These are phyloP conservation scores for Zygoascus biomembranicola DNA, from an alignment of 805 yeast species.

Conservation along the genomic window DNA sequence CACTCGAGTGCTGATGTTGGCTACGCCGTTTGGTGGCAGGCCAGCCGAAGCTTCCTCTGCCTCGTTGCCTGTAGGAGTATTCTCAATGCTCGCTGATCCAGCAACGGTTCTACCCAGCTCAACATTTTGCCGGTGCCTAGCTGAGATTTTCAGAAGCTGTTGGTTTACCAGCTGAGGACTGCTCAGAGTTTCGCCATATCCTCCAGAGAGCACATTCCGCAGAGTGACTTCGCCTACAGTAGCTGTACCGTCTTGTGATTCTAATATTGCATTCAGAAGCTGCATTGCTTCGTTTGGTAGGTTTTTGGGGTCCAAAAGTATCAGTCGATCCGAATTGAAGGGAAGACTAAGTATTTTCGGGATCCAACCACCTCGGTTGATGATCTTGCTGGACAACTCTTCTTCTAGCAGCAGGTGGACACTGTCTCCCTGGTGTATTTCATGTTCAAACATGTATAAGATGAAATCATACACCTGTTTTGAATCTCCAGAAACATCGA, in stretches of 20 bases:
- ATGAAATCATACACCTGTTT: neutral
- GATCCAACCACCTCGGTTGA: neutral
- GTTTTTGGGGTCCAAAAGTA: neutral
- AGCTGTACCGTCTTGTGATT: neutral
- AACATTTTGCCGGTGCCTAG: neutral
- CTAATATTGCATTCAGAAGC: neutral
- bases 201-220: neutral
- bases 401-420: neutral
- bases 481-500: neutral
- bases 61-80: neutral
- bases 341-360: neutral
- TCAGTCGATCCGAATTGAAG: neutral
- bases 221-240: neutral
- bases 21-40: constrained; percentile 1
- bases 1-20: constrained; percentile 2
- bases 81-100: neutral
- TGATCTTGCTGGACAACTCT: neutral
- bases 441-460: neutral
- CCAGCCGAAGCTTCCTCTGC: constrained; percentile 1
- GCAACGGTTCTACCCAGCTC: neutral
- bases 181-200: neutral
- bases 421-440: neutral
- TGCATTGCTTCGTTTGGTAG: neutral
- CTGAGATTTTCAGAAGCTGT: neutral
- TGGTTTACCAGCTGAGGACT: neutral